Conservation (phyloP, 805 yeast species). For the Saturnispora gosingensis region DNA sequence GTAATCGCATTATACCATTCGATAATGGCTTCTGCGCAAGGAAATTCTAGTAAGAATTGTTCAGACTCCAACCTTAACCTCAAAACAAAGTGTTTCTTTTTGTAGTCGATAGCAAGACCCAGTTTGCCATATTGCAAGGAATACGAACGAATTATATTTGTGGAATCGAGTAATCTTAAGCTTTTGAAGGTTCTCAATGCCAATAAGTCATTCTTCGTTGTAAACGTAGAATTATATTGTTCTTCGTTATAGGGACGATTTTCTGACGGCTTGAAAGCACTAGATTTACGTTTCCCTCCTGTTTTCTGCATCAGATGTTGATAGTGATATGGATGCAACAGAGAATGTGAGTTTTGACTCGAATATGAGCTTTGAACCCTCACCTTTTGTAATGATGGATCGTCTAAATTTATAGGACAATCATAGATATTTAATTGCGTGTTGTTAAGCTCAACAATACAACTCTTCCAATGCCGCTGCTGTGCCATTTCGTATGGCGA, state of each 20-base stretch:
- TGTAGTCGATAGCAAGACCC: slow-evolving; percentile 82
- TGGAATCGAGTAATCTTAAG: slow-evolving; percentile 22
- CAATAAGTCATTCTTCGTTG: slow-evolving; percentile 23
- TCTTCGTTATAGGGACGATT: slow-evolving; percentile 9
- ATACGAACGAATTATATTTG: slow-evolving; percentile 48
- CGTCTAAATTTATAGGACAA: slow-evolving; percentile 11
- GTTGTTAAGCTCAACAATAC: slow-evolving; percentile 68
- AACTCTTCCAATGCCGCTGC: slow-evolving; percentile 59
- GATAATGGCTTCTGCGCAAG: slow-evolving; percentile 55
- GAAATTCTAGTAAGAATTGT: slow-evolving; percentile 65
- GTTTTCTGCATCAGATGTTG: slow-evolving; percentile 7
- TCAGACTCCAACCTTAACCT: slow-evolving; percentile 76
- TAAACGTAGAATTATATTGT: slow-evolving; percentile 21
- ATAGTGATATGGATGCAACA: slow-evolving; percentile 13
- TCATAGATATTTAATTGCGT: slow-evolving; percentile 72
- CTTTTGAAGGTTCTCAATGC: slow-evolving; percentile 16
- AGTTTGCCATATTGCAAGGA: slow-evolving; percentile 76
- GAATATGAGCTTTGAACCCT: slow-evolving; percentile 11
- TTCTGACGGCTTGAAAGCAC: slow-evolving; percentile 1
- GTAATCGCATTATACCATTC: slow-evolving; percentile 69
- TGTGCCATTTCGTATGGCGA: slow-evolving; percentile 69
- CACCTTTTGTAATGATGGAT: slow-evolving; percentile 7
- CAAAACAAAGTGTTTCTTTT: slow-evolving; percentile 56
- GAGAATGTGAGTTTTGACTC: slow-evolving; percentile 8
- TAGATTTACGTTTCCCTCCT: neutral